These are phyloP conservation scores for Mortierella sp. DNA, from an alignment of 371 early-diverging fungal genomes.

Conservation along the genomic window DNA sequence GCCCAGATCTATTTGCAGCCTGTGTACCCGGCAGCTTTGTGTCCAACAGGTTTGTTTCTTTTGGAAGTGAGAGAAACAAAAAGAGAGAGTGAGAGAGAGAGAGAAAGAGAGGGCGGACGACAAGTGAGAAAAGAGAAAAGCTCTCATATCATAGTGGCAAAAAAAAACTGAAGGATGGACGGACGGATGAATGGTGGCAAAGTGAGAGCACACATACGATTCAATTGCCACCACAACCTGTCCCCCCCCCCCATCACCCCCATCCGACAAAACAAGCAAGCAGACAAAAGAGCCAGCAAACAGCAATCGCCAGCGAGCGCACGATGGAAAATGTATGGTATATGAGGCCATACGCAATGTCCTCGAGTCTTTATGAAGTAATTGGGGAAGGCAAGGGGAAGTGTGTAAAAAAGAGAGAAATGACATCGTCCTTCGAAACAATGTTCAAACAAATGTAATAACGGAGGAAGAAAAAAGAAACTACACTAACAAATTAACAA, in stretches of 20 bases:
- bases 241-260: background rate
- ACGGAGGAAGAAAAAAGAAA: background rate
- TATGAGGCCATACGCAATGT: background rate
- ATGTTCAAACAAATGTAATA: background rate
- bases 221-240: background rate
- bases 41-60: background rate
- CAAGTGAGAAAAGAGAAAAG: background rate
- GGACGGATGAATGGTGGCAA: conserved; percentile 4
- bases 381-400: background rate
- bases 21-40: background rate
- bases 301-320: background rate
- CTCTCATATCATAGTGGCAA: conserved; percentile 10
- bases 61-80: background rate
- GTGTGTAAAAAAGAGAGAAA: background rate
- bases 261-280: background rate
- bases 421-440: conserved; percentile 5
- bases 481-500: background rate
- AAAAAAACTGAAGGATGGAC: background rate
- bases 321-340: background rate
- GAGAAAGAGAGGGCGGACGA: background rate
- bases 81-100: background rate
- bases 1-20: background rate
- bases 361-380: conserved; percentile 8
- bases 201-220: background rate
- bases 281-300: background rate